These are phyloP conservation scores for Thermomucor indicae-seudaticae DNA, from an alignment of 371 early-diverging fungal species.

Conservation along the genomic window DNA sequence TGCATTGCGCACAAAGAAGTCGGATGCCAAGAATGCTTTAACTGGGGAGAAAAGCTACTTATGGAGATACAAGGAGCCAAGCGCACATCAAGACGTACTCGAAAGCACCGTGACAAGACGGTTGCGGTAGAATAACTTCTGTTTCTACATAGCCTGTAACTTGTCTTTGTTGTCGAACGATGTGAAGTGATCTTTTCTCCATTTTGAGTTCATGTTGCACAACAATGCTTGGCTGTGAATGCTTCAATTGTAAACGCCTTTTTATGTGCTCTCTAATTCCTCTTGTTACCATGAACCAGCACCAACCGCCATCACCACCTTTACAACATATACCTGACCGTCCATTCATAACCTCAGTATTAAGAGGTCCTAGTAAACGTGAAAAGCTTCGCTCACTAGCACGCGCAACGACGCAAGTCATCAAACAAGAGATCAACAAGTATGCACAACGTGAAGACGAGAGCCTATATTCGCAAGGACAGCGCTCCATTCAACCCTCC, in stretches of 20 bases:
- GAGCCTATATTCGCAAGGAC: background rate
- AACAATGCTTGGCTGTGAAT: too few relatives aligned
- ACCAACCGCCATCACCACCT: background rate
- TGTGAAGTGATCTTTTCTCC: too few relatives aligned
- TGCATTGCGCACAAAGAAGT: conserved; percentile 39
- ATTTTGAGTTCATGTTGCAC: too few relatives aligned
- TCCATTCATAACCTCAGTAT: too few relatives aligned
- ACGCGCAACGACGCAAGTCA: conserved; percentile 13
- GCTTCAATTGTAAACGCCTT: too few relatives aligned
- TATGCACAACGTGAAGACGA: conserved; percentile 9
- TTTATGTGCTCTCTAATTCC: too few relatives aligned
- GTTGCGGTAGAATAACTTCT: conserved; percentile 6
- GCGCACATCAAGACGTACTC: conserved; percentile 4
- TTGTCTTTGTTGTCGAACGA: background rate
- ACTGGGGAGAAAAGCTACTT: conserved; percentile 36
- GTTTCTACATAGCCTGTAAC: background rate
- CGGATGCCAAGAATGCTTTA: conserved; percentile 42
- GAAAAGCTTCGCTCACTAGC: conserved; percentile 26
- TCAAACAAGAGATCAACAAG: conserved; percentile 27
- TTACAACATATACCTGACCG: background rate
- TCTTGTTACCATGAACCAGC: background rate
- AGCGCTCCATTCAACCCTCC: background rate
- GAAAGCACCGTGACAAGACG: conserved; percentile 10
- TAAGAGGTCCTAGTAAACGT: too few relatives aligned
- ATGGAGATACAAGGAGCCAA: conserved; percentile 14